Evolutionary conservation across 139 green algal species (phyloP).

Genomic region (Chlorella sp.): DNA sequence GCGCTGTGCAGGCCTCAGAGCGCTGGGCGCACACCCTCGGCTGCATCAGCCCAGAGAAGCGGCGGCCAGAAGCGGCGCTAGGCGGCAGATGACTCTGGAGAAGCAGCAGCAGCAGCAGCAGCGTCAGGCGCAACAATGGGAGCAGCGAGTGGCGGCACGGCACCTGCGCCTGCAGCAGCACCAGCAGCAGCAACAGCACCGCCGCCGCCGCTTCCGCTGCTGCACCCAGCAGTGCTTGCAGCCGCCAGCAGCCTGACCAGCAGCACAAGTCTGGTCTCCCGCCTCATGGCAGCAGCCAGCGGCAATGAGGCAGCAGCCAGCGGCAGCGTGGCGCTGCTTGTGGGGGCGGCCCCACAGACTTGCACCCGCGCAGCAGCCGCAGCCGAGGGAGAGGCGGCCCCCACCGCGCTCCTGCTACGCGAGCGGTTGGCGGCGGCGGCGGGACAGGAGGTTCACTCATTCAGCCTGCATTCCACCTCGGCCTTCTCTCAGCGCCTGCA

Average conservation of each 20-base stretch:
- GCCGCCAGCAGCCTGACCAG: slow-evolving; percentile 17
- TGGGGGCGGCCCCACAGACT: neutral
- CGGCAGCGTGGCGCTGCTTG: slow-evolving; percentile 1
- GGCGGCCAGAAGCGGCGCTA: slow-evolving; percentile 3
- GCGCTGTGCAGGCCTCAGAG: neutral
- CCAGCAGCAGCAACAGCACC: neutral
- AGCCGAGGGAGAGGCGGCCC: neutral
- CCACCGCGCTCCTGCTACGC: slow-evolving; percentile 19
- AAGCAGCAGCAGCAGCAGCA: no score
- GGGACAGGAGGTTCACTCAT: neutral
- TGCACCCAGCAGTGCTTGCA: slow-evolving; percentile 29
- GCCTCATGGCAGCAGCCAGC: slow-evolving; percentile 28
- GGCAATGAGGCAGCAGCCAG: no score
- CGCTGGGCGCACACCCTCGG: neutral
- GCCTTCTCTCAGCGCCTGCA: slow-evolving; percentile 18
- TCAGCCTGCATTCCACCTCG: slow-evolving; percentile 2
- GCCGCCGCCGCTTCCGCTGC: neutral
- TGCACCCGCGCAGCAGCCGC: neutral
- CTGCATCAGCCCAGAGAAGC: neutral
- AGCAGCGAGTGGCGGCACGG: no score
- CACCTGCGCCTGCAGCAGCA: no score
- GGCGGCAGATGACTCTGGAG: neutral
- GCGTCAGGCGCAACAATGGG: neutral
- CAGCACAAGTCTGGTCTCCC: neutral
- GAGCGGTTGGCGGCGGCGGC: neutral